These are phyloP conservation scores for Ceratocystis variospora DNA, from an alignment of 2,329 filamentous ascomycete genomes.

Conservation along the genomic window DNA sequence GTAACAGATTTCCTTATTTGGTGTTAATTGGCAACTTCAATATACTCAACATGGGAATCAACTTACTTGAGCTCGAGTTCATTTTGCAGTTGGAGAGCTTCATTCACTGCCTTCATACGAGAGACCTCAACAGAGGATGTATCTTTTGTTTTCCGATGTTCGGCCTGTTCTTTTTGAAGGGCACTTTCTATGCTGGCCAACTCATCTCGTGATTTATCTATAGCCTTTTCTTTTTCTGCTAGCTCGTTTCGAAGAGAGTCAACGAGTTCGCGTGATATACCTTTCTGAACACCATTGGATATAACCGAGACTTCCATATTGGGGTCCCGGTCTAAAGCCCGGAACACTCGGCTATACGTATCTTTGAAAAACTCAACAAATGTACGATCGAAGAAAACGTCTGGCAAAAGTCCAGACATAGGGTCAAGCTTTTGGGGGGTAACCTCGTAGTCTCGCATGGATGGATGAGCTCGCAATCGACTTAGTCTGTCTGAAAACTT, in stretches of 20 bases:
- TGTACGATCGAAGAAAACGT: constrained; percentile 70
- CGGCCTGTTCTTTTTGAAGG: constrained; percentile 35
- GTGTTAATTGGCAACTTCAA: background rate
- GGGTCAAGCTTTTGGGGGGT: constrained; percentile 53
- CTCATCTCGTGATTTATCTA: constrained; percentile 16
- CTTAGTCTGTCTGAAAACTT: constrained; percentile 73
- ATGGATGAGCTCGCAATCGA: constrained; percentile 60
- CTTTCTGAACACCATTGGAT: constrained; percentile 67
- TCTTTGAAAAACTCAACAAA: constrained; percentile 95
- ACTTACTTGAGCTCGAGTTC: constrained; percentile 47
- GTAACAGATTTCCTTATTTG: constrained; percentile 15
- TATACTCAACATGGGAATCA: background rate
- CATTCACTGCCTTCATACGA: constrained; percentile 51
- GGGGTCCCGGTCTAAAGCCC: constrained; percentile 82
- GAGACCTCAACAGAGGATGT: constrained; percentile 39
- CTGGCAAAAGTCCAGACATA: constrained; percentile 44
- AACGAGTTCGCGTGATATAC: constrained; percentile 84
- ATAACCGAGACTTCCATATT: constrained; percentile 72
- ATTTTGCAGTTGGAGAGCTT: constrained; percentile 56
- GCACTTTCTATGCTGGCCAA: constrained; percentile 22
- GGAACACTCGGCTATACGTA: constrained; percentile 73
- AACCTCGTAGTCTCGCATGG: constrained; percentile 83
- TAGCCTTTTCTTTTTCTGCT: constrained; percentile 47
- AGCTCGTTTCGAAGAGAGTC: constrained; percentile 69
- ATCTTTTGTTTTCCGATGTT: constrained; percentile 33